Evolutionary conservation across 495 filamentous ascomycete species (phyloP).

Genomic region (Trichoderma erinaceum): DNA sequence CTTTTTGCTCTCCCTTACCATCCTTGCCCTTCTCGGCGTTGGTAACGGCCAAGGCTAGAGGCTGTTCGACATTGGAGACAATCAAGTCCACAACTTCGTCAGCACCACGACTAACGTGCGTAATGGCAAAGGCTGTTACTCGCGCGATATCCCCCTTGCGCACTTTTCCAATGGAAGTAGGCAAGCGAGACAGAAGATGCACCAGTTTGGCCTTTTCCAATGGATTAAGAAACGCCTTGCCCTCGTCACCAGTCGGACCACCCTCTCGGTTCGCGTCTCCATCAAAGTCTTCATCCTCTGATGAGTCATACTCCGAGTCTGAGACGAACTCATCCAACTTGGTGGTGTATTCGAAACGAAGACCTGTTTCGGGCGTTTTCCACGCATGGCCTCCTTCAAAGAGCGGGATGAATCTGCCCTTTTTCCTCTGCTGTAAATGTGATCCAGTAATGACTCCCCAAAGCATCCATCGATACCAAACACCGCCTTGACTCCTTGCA

Average conservation of each 20-base stretch:
- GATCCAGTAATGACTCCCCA: conserved; percentile 72
- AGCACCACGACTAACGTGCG: conserved; percentile 66
- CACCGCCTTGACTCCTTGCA: conserved; percentile 65
- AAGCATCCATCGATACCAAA: conserved; percentile 87
- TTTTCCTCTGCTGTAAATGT: conserved; percentile 27
- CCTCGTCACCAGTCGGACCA: conserved; percentile 43
- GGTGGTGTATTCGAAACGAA: conserved; percentile 72
- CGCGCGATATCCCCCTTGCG: conserved; percentile 82
- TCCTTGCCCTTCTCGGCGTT: conserved; percentile 46
- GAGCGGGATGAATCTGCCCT: conserved; percentile 45
- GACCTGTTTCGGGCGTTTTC: conserved; percentile 57
- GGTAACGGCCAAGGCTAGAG: conserved; percentile 59
- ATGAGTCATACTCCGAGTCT: conserved; percentile 78
- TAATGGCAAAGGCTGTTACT: conserved; percentile 83
- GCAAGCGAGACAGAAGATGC: conserved; percentile 72
- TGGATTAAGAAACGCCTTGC: conserved; percentile 72
- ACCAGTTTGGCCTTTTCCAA: conserved; percentile 77
- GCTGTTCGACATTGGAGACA: conserved; percentile 68
- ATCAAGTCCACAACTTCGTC: conserved; percentile 89
- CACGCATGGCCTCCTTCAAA: conserved; percentile 69
- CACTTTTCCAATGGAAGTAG: conserved; percentile 65
- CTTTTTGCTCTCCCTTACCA: conserved; percentile 23
- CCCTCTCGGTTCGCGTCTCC: conserved; percentile 58
- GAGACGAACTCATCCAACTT: conserved; percentile 69
- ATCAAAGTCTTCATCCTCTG: conserved; percentile 81